Conservation (phyloP, 257 asterid genomes). For the Henckelia pumila region DNA sequence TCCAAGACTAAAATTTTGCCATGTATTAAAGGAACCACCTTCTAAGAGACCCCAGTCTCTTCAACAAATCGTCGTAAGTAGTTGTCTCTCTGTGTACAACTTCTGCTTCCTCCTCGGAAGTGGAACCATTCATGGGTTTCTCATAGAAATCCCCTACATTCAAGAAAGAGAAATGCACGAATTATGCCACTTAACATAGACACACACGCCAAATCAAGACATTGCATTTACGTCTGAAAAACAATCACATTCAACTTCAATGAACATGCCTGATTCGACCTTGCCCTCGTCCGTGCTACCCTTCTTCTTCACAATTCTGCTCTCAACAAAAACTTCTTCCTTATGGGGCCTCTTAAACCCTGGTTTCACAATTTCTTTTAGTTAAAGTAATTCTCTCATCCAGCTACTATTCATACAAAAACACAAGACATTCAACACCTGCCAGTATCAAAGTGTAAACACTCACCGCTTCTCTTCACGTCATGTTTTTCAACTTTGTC, state of each 20-base stretch:
- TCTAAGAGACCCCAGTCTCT: conserved; percentile 48
- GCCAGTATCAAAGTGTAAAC: not conserved
- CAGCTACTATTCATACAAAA: not conserved
- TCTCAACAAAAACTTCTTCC: conserved; percentile 3
- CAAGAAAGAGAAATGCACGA: too few relatives aligned
- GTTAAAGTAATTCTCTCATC: not conserved
- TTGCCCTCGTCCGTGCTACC: conserved; percentile 6
- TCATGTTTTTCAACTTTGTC: not conserved
- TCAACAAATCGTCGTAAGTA: conserved; percentile 57
- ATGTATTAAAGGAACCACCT: conserved; percentile 30
- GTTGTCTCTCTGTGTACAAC: conserved; percentile 35
- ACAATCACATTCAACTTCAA: not conserved
- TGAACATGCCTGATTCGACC: conserved; percentile 28
- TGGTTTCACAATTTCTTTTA: not conserved
- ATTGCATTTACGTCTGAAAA: not conserved
- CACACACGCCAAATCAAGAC: not conserved
- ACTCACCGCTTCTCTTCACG: not conserved
- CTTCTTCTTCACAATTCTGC: conserved; percentile 20
- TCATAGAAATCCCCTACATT: conserved; percentile 36
- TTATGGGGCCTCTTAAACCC: conserved; percentile 28
- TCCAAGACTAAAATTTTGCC: not conserved
- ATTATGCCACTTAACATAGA: not conserved
- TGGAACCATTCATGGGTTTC: conserved; percentile 32
- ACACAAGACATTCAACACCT: not conserved
- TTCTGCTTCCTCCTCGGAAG: conserved; percentile 37